Evolutionary conservation across 129 eudicot genomes (phyloP).

Genomic region (Saussurea involucrata): DNA sequence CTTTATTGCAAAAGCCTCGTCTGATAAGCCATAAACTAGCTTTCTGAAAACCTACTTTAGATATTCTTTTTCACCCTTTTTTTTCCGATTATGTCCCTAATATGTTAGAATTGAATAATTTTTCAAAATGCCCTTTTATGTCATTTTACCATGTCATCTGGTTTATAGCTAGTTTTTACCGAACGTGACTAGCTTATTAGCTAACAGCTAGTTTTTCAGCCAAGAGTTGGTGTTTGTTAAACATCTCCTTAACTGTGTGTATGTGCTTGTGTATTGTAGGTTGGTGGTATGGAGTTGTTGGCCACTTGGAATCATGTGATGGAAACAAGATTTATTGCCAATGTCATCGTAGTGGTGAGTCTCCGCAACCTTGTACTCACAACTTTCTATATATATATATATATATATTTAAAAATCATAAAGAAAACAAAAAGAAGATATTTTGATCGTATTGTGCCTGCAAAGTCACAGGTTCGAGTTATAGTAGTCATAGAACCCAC

Average conservation of each 20-base stretch:
- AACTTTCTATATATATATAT: constrained; percentile 1
- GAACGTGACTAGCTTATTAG: neutral
- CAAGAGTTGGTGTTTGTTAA: neutral
- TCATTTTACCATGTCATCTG: neutral
- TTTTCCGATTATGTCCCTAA: neutral
- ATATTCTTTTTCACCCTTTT: neutral
- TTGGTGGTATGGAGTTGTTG: constrained; percentile 99
- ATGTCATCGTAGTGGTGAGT: constrained; percentile 73
- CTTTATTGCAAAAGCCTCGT: neutral
- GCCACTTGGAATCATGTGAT: constrained; percentile 77
- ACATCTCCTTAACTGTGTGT: neutral
- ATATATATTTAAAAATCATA: neutral
- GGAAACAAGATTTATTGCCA: constrained; percentile 65
- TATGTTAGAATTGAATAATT: neutral
- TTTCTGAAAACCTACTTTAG: neutral
- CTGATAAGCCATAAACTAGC: neutral
- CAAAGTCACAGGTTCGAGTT: neutral
- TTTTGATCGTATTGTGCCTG: neutral
- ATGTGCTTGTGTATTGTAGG: constrained; percentile 48
- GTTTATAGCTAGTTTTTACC: neutral
- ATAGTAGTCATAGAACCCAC: neutral
- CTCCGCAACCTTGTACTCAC: neutral
- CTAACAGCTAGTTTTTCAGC: neutral
- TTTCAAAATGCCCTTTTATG: neutral
- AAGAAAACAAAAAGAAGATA: neutral